Percentiles rank a stretch among this genome's conserved stretches.
phyloP scores from a whole-genome alignment of 2,329 filamentous ascomycete genomes.

The Aspergillus fijiensis region DNA sequence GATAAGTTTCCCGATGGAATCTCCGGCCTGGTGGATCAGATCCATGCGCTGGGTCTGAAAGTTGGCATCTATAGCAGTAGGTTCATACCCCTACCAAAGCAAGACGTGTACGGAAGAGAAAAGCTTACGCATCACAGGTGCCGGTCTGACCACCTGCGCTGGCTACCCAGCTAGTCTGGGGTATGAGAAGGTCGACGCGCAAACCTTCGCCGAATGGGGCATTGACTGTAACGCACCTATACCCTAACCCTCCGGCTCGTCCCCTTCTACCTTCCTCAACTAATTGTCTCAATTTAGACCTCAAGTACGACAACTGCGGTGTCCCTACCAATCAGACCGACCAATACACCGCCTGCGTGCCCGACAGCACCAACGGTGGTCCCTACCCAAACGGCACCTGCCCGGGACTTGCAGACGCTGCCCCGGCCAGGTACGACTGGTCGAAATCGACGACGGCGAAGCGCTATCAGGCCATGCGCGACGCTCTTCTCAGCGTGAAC shows the following conservation, averaged over 20 bases:
- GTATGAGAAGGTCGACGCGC: conserved; percentile 58
- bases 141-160: conserved; percentile 51
- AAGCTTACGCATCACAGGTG: conserved; percentile 23
- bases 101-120: no score
- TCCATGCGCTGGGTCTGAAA: conserved; percentile 60
- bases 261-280: background rate
- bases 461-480: conserved; percentile 54
- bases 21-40: conserved; percentile 51
- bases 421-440: conserved; percentile 54
- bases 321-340: conserved; percentile 42
- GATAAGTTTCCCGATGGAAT: conserved; percentile 61
- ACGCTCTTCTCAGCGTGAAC: conserved; percentile 48
- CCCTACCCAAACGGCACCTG: conserved; percentile 45
- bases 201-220: conserved; percentile 58
- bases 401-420: conserved; percentile 33
- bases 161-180: conserved; percentile 59
- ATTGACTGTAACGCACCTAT: conserved; percentile 48
- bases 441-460: conserved; percentile 47
- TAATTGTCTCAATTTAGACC: conserved; percentile 34
- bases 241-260: no score
- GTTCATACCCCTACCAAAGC: background rate
- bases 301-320: conserved; percentile 60
- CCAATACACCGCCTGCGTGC: conserved; percentile 41
- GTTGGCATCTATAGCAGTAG: conserved; percentile 61
- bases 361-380: conserved; percentile 36